Base-by-base conservation (phyloP, 1,284 basidiomycete species). In the Ustanciosporium gigantosporum region DNA sequence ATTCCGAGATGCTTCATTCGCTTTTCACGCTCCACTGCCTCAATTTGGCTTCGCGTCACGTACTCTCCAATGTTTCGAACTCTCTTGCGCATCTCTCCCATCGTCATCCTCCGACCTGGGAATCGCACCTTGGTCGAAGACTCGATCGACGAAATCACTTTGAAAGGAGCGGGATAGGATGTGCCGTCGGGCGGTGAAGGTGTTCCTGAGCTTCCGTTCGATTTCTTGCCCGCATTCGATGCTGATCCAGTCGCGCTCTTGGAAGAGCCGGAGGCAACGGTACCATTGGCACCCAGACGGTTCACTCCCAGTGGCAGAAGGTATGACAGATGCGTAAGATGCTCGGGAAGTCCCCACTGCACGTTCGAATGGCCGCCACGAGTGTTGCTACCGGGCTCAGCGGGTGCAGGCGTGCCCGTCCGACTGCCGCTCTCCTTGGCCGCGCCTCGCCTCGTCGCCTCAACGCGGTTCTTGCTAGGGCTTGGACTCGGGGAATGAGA, bases 71-170 rank as follows among this genome's bases (percentile, higher is more conserved):
- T 84, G 46, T 88, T 86, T 36, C 91, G 83, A 17, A 95, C 91
- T 17, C 94, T 86, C 81, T 97, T 96, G 78, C 91, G 89, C 91
- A 98, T 95, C 77, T 98, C 94, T 16, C 87, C 88, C 20, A 94
- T 87, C 66, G 92, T 95, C 84, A 88, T 91, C 41, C 94, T 84
- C 79, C 95, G 94, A 59, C 86, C 85, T 0, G 94, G 94, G 86
- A 91, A 98, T 68, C 90, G 89, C 49, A 96, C 88, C 77, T 91
- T 89, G 20, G 92, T 90, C 1, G 91, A 89, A 31, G 90, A 83
- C 78, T 96, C 93, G 65, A 86, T 61, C 14, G 72, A 50, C 36
- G 61, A 56, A 1, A 68, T 19, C 11, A 68, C 49, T 7, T 53
- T 46, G 52, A 68, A 73, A 3, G 74, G 70, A 36, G 6, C 85